These are phyloP conservation scores for Chaetomium sp. DNA, from an alignment of 2,329 filamentous ascomycete species.

Conservation along the genomic window DNA sequence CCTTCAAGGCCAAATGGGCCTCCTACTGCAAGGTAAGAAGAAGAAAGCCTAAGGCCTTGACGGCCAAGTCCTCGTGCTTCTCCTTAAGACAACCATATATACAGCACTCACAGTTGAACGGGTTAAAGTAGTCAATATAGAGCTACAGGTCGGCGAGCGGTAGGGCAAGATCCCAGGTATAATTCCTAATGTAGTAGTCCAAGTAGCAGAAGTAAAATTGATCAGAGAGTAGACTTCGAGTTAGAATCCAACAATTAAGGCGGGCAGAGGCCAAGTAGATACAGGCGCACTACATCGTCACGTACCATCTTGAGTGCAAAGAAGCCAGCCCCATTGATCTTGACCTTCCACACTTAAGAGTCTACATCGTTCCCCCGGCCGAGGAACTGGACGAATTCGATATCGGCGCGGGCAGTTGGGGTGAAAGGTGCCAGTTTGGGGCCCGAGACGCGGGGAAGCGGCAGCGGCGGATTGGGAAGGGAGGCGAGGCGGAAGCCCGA, in stretches of 20 bases:
- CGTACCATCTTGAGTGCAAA: conserved; percentile 11
- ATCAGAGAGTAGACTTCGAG: neutral
- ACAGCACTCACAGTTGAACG: conserved; percentile 17
- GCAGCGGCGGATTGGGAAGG: neutral
- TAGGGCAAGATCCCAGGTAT: neutral
- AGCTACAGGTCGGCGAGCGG: neutral
- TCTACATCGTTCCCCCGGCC: conserved; percentile 1
- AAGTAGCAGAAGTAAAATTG: neutral
- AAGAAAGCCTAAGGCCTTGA: conserved; percentile 13
- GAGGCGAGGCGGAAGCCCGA: neutral
- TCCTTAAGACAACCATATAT: conserved; percentile 15
- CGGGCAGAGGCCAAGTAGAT: neutral
- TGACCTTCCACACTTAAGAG: conserved; percentile 9
- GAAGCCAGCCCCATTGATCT: neutral
- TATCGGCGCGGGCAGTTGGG: conserved; percentile 1
- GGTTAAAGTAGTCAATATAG: conserved; percentile 11
- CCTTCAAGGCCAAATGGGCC: neutral
- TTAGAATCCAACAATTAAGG: neutral
- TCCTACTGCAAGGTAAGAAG: conserved; percentile 9
- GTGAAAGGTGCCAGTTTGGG: conserved; percentile 14
- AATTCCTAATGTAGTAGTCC: neutral
- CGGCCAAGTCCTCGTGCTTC: conserved; percentile 8
- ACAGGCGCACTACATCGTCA: neutral
- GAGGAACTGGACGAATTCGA: conserved; percentile 6
- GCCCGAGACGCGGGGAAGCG: conserved; percentile 7